Evolutionary conservation across 768 basidiomycete species (phyloP).

Genomic region (Tylopilus felleus): DNA sequence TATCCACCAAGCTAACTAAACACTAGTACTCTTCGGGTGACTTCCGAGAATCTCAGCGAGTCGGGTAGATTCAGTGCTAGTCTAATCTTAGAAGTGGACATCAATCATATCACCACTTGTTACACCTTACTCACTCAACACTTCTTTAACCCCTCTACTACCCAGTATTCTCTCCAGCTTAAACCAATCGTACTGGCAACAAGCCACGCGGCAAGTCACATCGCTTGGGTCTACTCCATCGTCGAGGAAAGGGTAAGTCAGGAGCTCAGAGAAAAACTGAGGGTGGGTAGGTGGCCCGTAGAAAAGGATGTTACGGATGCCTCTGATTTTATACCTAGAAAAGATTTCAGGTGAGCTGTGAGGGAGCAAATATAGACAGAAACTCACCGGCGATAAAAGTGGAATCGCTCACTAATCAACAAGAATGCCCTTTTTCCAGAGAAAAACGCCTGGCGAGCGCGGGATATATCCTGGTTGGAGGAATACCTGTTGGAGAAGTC

Average conservation of each 20-base stretch:
- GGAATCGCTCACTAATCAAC: constrained; percentile 94
- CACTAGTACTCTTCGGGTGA: no score
- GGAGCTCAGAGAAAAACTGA: constrained; percentile 86
- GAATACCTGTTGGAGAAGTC: constrained; percentile 61
- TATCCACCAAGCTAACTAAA: no score
- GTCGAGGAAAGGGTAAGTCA: constrained; percentile 89
- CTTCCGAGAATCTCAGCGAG: no score
- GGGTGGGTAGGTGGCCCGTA: constrained; percentile 90
- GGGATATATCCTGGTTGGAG: constrained; percentile 89
- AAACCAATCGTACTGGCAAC: constrained; percentile 88
- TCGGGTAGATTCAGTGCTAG: no score
- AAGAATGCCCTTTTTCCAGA: constrained; percentile 81
- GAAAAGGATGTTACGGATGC: constrained; percentile 89
- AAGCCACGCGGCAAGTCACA: constrained; percentile 76
- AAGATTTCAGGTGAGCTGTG: neutral
- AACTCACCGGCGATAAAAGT: constrained; percentile 84
- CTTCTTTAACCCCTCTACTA: constrained; percentile 18
- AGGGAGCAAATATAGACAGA: neutral
- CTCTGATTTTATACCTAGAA: constrained; percentile 86
- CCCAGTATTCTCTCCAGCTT: constrained; percentile 72
- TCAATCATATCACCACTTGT: no score
- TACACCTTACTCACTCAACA: constrained; percentile 10
- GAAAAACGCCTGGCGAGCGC: constrained; percentile 93
- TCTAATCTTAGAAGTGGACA: no score
- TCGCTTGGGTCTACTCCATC: constrained; percentile 84